Evolutionary conservation across 192 early-diverging fungal species (phyloP).

Genomic region (Coemansia sp.): DNA sequence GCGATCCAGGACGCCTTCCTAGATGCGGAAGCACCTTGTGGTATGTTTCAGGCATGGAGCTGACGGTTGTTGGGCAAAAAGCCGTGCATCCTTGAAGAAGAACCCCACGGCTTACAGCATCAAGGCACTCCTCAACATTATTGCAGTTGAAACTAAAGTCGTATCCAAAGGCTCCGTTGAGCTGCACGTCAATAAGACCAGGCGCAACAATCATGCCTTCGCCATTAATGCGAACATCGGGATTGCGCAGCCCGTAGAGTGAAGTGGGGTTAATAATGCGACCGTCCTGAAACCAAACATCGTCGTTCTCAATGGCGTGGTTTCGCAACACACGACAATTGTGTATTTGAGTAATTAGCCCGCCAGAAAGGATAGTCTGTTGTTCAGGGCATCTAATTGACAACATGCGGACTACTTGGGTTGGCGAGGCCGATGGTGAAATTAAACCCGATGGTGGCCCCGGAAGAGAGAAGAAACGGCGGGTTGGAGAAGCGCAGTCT

Average conservation of each 20-base stretch:
- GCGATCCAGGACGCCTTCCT: conserved; percentile 59
- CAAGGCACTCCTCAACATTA: conserved; percentile 59
- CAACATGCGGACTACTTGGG: not conserved
- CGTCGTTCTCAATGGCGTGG: conserved; percentile 63
- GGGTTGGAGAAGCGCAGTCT: not conserved
- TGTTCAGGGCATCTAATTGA: conserved; percentile 10
- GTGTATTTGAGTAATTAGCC: conserved; percentile 61
- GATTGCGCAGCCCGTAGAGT: conserved; percentile 61
- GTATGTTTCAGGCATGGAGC: conserved; percentile 64
- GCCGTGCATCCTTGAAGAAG: conserved; percentile 72
- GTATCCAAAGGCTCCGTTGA: conserved; percentile 76
- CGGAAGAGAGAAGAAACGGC: conserved; percentile 23
- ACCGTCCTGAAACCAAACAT: conserved; percentile 71
- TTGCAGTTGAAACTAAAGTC: conserved; percentile 61
- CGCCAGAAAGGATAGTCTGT: conserved; percentile 17
- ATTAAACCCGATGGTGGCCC: conserved; percentile 25
- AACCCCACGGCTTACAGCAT: conserved; percentile 64
- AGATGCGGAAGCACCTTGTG: conserved; percentile 55
- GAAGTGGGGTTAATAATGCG: conserved; percentile 67
- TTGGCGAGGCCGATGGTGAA: conserved; percentile 16
- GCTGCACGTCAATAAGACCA: conserved; percentile 71
- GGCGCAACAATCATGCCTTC: conserved; percentile 64
- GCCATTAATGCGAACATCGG: conserved; percentile 67
- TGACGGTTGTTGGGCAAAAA: conserved; percentile 73
- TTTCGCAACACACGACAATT: conserved; percentile 68